Evolutionary conservation across 192 early-diverging fungal genomes (phyloP).

Genomic region (Rhizophagus prolifer): DNA sequence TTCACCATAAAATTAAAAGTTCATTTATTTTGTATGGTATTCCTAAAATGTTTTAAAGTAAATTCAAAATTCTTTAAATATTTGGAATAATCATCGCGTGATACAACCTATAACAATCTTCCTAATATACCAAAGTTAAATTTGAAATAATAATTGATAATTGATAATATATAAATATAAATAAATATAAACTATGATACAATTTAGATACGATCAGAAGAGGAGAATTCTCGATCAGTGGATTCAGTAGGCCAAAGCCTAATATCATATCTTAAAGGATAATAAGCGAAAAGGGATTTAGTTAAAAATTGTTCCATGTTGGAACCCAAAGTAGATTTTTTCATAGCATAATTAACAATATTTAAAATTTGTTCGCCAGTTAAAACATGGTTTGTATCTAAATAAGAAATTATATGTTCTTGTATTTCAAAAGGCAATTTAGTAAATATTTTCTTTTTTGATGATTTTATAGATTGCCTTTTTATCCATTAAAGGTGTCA

Average conservation of each 20-base stretch:
- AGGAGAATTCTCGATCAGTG: not conserved
- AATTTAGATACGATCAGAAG: not conserved
- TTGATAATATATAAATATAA: no score
- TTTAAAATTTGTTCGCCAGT: not conserved
- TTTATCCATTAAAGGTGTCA: not conserved
- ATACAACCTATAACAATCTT: no score
- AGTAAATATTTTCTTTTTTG: not conserved
- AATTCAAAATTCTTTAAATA: no score
- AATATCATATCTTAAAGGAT: not conserved
- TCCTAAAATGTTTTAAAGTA: no score
- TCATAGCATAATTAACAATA: not conserved
- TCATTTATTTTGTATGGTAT: no score
- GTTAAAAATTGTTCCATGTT: constrained; percentile 1
- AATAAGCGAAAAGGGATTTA: not conserved
- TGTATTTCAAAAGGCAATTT: constrained; percentile 23
- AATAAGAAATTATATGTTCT: not conserved
- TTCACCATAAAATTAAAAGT: no score
- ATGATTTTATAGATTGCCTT: not conserved
- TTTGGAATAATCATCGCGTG: no score
- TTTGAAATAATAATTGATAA: no score
- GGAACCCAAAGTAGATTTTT: not conserved
- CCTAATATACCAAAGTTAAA: no score
- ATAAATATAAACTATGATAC: no score
- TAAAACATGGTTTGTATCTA: constrained; percentile 6
- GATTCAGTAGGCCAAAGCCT: constrained; percentile 12